These are phyloP conservation scores for Trametes coccinea DNA, from an alignment of 768 basidiomycete genomes.

Conservation along the genomic window DNA sequence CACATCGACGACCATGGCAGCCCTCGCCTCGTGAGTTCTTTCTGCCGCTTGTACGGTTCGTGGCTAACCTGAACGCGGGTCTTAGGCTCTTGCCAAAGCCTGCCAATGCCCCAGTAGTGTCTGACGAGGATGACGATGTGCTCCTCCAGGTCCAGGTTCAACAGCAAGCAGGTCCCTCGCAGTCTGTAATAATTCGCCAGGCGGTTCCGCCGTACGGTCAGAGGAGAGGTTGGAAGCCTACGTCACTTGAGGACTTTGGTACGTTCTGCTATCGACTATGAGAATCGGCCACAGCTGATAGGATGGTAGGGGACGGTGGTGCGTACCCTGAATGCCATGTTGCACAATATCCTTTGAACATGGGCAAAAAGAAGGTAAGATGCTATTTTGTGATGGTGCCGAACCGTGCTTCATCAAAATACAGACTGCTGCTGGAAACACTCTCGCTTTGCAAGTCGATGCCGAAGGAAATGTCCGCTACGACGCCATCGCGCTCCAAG, in stretches of 20 bases:
- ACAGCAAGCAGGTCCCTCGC: constrained; percentile 35
- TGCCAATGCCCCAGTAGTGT: constrained; percentile 48
- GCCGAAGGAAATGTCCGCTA: constrained; percentile 95
- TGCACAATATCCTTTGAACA: constrained; percentile 94
- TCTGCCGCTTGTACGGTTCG: not conserved
- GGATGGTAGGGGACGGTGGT: constrained; percentile 69
- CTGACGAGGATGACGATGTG: constrained; percentile 64
- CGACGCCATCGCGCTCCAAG: constrained; percentile 95
- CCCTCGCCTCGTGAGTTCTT: constrained; percentile 71
- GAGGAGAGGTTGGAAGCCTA: constrained; percentile 84
- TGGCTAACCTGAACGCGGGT: constrained; percentile 9
- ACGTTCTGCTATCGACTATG: constrained; percentile 31
- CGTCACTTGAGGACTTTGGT: constrained; percentile 83
- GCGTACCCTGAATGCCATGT: constrained; percentile 94
- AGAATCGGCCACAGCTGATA: constrained; percentile 1
- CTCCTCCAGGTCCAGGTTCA: constrained; percentile 32
- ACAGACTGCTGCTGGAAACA: constrained; percentile 89
- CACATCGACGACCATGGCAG: constrained; percentile 46
- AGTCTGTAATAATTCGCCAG: constrained; percentile 48
- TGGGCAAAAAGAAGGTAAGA: constrained; percentile 90
- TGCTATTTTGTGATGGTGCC: too few species aligned
- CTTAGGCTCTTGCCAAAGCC: constrained; percentile 70
- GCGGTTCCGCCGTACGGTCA: constrained; percentile 83
- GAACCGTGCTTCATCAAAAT: not conserved
- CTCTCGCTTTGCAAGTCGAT: constrained; percentile 95